Conservation (phyloP, 768 basidiomycete species). For the Collybia sordida region DNA sequence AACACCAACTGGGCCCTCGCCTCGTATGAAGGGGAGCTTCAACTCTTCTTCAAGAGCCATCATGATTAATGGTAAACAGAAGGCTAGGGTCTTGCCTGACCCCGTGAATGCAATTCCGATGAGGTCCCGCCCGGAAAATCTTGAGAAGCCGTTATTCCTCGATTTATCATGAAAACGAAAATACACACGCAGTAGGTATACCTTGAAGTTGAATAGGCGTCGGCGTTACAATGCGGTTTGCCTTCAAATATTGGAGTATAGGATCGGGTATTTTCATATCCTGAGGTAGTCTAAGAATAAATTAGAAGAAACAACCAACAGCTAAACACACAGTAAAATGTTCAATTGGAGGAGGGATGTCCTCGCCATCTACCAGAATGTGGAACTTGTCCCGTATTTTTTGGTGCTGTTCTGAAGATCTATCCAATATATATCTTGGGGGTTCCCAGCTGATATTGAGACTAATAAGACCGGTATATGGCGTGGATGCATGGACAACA, state of each 20-base stretch:
- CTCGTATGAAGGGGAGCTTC: constrained; percentile 84
- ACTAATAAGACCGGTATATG: constrained; percentile 4
- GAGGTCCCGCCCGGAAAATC: constrained; percentile 94
- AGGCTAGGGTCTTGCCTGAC: constrained; percentile 97
- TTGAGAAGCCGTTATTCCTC: constrained; percentile 30
- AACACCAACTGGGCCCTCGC: constrained; percentile 97
- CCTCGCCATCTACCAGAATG: constrained; percentile 92
- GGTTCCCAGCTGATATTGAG: constrained; percentile 71
- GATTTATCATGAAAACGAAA: constrained; percentile 6
- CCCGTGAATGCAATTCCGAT: constrained; percentile 99
- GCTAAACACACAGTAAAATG: constrained; percentile 64
- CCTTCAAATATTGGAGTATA: constrained; percentile 79
- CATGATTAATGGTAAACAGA: constrained; percentile 98
- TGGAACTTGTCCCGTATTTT: constrained; percentile 87
- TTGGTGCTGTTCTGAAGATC: constrained; percentile 66
- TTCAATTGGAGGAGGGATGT: constrained; percentile 91
- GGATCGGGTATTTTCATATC: constrained; percentile 98
- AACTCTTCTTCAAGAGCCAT: constrained; percentile 90
- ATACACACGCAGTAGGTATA: constrained; percentile 87
- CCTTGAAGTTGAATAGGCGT: constrained; percentile 98
- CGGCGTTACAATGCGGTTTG: constrained; percentile 81
- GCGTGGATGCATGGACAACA: constrained; percentile 1
- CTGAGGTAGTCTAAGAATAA: constrained; percentile 31
- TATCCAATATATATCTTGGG: constrained; percentile 77
- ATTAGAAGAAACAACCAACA: constrained; percentile 10